Base-by-base conservation (phyloP, 2,329 filamentous ascomycete genomes). In the Oidium heveae region DNA sequence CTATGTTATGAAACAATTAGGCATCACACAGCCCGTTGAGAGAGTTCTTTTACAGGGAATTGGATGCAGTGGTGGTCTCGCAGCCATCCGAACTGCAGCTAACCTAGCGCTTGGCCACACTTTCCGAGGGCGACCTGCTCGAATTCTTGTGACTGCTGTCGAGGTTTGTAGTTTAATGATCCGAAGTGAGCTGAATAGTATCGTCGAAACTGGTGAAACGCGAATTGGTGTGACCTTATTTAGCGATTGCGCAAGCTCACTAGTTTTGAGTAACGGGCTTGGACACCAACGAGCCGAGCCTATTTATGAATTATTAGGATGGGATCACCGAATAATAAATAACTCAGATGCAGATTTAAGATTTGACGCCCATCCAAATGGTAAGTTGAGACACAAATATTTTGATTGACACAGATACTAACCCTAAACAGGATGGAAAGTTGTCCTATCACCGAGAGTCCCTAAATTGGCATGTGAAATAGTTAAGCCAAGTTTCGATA, bases 191-290 rank as follows among this genome's bases (percentile, higher is more conserved):
- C 66, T 85, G 50, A 73, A 82, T 58, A 77, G 74, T 63, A 74
- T 82, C 63, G 62, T 77, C 57, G 69, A 75, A 59, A 61, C 70
- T 16, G 74, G 81, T 59, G 71, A 80, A 57, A 74, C 78, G 12
- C 71, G 79, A 34, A 82, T 85, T 60, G 81, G 79, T 1, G 70
- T 77, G 1, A 75, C 74, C 15, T 66, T 85, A 2, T 85, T 85
- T 63, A 82, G 79, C 20, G 81, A 85, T 64, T 83, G 77, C 58
- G 80, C 77, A n/a, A 79, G 79, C 55, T 76, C 80, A 0, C 65
- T 76, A 32, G 68, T 85, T 1, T 62, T 85, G 36, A 79, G 76
- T 61, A 85, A 85, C 61, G 73, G 72, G 0, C 67, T 83, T 54
- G 78, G 74, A 1, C 68, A 61, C 1, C 57, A 59, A 8, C 56